phyloP scores from a whole-genome alignment of 495 filamentous ascomycete genomes.

The Xeromyces bisporus region DNA sequence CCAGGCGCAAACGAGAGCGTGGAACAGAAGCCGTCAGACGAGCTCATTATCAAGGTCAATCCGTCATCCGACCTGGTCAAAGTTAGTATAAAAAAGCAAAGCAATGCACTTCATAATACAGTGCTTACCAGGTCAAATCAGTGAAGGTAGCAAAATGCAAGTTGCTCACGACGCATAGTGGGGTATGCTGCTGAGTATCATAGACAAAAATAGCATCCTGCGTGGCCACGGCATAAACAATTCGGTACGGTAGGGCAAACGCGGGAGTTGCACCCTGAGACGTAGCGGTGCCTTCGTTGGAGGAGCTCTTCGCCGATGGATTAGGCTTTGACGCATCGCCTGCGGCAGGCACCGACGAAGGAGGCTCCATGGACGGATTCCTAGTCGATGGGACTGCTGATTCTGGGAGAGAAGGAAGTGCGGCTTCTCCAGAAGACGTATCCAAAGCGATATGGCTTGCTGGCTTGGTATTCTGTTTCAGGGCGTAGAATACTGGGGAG shows the following conservation, averaged over 20 bases:
- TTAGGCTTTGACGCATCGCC: slow-evolving; percentile 25
- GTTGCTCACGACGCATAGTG: slow-evolving; percentile 86
- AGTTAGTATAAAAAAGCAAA: slow-evolving; percentile 6
- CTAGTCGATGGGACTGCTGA: slow-evolving; percentile 50
- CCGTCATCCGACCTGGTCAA: slow-evolving; percentile 80
- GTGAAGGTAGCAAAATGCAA: slow-evolving; percentile 95
- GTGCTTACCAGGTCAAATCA: slow-evolving; percentile 75
- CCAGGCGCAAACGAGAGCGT: slow-evolving; percentile 66
- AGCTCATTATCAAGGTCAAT: slow-evolving; percentile 80
- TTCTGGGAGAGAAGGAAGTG: slow-evolving; percentile 69
- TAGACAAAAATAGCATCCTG: slow-evolving; percentile 94
- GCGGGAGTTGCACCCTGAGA: slow-evolving; percentile 42
- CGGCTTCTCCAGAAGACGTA: slow-evolving; percentile 72
- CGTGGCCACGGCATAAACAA: slow-evolving; percentile 93
- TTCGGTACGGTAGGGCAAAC: slow-evolving; percentile 78
- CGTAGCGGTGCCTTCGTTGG: slow-evolving; percentile 31
- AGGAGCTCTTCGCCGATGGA: slow-evolving; percentile 34
- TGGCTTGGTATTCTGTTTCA: slow-evolving; percentile 46
- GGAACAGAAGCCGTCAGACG: slow-evolving; percentile 95
- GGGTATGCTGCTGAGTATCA: slow-evolving; percentile 91
- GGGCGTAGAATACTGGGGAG: slow-evolving; percentile 75
- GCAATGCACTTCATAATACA: slow-evolving; percentile 8
- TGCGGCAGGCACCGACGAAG: slow-evolving; percentile 38
- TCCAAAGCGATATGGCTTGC: slow-evolving; percentile 89
- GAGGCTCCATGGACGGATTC: slow-evolving; percentile 60